Base-by-base conservation (phyloP, 192 early-diverging fungal species). In the Obelidium mucronatum region DNA sequence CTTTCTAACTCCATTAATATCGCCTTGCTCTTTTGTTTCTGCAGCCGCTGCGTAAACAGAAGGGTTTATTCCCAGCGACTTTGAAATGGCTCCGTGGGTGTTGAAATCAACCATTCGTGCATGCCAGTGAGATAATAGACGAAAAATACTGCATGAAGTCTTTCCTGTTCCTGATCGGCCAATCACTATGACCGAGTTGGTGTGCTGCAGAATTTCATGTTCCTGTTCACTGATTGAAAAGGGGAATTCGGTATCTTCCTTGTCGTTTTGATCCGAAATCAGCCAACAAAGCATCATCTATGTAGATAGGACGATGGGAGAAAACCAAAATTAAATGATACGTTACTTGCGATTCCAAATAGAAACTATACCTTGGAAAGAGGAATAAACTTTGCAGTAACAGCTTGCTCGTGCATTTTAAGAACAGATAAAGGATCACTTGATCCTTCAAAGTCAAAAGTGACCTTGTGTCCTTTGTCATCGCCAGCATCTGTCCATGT, bases 341-440 rank as follows among this genome's bases (percentile, higher is more conserved):
- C n/a, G 11, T 13, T 52, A 52, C 13, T n/a, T 15, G 13, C 13
- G n/a, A 52, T 52, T 15, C 5, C 31, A 59, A 33, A 37, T 3
- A 19, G 17, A 17, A 40, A 6, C 17, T 19, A 6, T 17, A 67
- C 75, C 66, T 76, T 78, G 15, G 77, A 78, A n/a, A 78, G 40
- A 3, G 77, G 77, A 44, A 78, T 55, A 36, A 79, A 74, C 53
- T 79, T 79, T 6, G 78, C 78, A 42, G 78, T 79, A 19, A 79
- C 78, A 51, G 75, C 53, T 3, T 35, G 17, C 34, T 79, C 78
- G 40, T 78, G 75, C 61, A 79, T 65, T 19, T 73, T 72, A n/a
- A 79, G 54, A 36, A 54, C 26, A 6, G 3, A 26, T 8, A 75
- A 6, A 31, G 3, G 37, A 34, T 78, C 36, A 6, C 44, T 33